phyloP scores from a whole-genome alignment of 2,329 filamentous ascomycete genomes.

The Paecilomyces dactylethromorphus region DNA sequence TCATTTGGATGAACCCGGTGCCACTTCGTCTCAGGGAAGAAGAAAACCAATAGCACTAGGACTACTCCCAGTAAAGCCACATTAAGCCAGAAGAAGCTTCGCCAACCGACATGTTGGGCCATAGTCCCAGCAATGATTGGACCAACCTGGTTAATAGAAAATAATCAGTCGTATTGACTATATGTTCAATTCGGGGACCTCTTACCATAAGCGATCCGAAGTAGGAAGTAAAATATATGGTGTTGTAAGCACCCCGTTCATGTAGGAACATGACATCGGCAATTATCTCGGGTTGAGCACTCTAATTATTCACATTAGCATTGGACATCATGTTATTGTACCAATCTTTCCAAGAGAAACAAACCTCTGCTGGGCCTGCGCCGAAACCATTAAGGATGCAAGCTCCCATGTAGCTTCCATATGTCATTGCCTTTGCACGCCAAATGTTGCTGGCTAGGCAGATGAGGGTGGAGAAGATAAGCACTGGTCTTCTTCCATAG shows the following conservation, averaged over 20 bases:
- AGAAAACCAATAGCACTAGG: constrained; percentile 48
- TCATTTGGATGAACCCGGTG: constrained; percentile 37
- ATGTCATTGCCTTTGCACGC: constrained; percentile 52
- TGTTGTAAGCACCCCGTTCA: constrained; percentile 57
- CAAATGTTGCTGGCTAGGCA: constrained; percentile 50
- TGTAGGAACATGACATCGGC: constrained; percentile 61
- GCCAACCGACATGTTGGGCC: constrained; percentile 53
- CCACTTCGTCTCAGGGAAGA: constrained; percentile 60
- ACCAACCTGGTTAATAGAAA: constrained; percentile 33
- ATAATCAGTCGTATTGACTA: constrained; percentile 1
- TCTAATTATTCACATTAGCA: constrained; percentile 22
- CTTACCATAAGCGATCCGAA: constrained; percentile 56
- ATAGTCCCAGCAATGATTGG: constrained; percentile 57
- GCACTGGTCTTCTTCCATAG: constrained; percentile 50
- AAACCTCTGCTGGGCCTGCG: constrained; percentile 52
- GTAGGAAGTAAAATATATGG: constrained; percentile 56
- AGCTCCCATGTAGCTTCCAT: constrained; percentile 59
- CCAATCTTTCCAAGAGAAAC: neutral
- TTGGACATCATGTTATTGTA: no score
- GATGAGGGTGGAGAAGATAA: constrained; percentile 47
- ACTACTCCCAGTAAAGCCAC: constrained; percentile 47
- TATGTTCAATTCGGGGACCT: constrained; percentile 7
- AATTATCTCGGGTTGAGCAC: constrained; percentile 56
- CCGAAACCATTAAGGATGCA: constrained; percentile 57
- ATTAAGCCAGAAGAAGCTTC: constrained; percentile 62